Percentiles rank a stretch among this genome's conserved stretches.
phyloP scores from a whole-genome alignment of 2,329 filamentous ascomycete genomes.

The Xylariaceae sp. region DNA sequence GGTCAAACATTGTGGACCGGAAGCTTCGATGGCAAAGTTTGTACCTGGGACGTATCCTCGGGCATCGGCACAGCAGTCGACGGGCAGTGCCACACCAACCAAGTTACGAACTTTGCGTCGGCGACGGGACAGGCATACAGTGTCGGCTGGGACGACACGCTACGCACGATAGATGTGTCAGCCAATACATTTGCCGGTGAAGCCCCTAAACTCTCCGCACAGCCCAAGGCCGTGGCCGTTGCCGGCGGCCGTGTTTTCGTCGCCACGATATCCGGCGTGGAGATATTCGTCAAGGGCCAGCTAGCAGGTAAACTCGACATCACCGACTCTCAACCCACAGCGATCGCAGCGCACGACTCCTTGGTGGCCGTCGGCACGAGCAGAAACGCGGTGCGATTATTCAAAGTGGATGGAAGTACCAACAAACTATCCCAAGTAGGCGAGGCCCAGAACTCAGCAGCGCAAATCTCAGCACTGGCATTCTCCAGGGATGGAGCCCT shows the following conservation, averaged over 20 bases:
- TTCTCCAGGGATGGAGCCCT: conserved; percentile 75
- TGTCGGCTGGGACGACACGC: conserved; percentile 89
- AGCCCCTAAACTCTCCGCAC: conserved; percentile 62
- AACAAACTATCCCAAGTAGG: conserved; percentile 49
- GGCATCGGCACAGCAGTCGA: conserved; percentile 68
- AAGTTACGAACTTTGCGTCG: conserved; percentile 69
- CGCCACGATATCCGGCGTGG: conserved; percentile 49
- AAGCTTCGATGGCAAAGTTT: conserved; percentile 84
- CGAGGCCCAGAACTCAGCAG: conserved; percentile 62
- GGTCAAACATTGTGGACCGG: conserved; percentile 73
- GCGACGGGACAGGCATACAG: conserved; percentile 65
- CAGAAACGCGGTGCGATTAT: conserved; percentile 70
- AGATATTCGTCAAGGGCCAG: conserved; percentile 54
- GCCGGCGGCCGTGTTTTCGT: conserved; percentile 42
- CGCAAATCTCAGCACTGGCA: conserved; percentile 69
- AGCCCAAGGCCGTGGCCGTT: conserved; percentile 56
- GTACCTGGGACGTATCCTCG: conserved; percentile 70
- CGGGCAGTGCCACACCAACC: conserved; percentile 78
- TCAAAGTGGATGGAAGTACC: conserved; percentile 50
- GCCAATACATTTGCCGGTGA: conserved; percentile 70
- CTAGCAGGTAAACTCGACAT: conserved; percentile 55
- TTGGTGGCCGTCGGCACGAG: conserved; percentile 71
- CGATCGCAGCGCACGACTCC: conserved; percentile 63
- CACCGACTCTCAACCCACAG: conserved; percentile 56
- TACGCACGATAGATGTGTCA: conserved; percentile 70